Conservation (phyloP, 2,329 filamentous ascomycete genomes). For the Hypoxylon rubiginosum region DNA sequence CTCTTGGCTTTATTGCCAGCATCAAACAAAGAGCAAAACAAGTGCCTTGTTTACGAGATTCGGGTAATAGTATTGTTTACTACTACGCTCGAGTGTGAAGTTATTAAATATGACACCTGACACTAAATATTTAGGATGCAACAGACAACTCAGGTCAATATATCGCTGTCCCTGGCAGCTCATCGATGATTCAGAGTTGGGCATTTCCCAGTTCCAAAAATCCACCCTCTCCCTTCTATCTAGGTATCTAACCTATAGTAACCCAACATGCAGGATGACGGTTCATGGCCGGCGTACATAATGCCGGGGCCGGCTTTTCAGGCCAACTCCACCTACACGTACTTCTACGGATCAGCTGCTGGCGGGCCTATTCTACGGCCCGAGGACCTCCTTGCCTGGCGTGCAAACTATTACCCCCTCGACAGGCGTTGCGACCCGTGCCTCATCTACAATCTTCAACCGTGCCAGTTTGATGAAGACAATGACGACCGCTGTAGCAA, state of each 20-base stretch:
- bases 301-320: not conserved
- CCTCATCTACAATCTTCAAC: not conserved
- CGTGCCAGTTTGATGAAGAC: no score
- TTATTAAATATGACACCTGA: not conserved
- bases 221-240: no score
- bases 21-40: not conserved
- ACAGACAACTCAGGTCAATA: not conserved
- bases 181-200: no score
- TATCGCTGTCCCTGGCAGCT: no score
- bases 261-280: not conserved
- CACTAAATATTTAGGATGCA: not conserved
- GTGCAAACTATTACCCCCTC: not conserved
- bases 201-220: no score
- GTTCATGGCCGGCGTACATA: not conserved
- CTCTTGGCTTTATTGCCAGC: not conserved
- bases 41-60: not conserved
- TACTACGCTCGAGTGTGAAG: not conserved
- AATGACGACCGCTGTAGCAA: not conserved
- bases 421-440: not conserved
- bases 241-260: no score
- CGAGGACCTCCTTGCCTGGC: not conserved
- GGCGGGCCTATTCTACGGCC: not conserved
- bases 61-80: not conserved
- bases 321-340: not conserved
- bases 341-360: not conserved